Evolutionary conservation across 164 flowering plant genomes (phyloP).

Genomic region (Aristolochia fimbriata): DNA sequence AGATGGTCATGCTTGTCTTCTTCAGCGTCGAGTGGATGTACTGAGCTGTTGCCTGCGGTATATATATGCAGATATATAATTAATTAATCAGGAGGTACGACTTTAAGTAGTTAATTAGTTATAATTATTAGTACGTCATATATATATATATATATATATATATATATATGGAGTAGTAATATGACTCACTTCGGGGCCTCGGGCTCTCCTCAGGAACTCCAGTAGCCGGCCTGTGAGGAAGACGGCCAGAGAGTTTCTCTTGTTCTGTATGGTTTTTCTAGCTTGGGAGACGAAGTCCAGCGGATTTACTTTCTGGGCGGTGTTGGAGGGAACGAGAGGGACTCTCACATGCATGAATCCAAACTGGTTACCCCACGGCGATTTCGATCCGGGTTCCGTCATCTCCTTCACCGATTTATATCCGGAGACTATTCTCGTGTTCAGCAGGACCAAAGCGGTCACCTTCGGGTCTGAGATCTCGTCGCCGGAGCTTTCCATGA

Average conservation of each 20-base stretch:
- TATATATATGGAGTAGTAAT: no score
- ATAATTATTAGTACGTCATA: no score
- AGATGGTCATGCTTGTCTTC: constrained; percentile 35
- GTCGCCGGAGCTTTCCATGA: constrained; percentile 26
- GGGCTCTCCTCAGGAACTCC: constrained; percentile 23
- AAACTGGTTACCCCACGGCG: constrained; percentile 38
- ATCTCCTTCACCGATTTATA: constrained; percentile 40
- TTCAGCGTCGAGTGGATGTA: constrained; percentile 19
- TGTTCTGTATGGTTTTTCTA: constrained; percentile 22
- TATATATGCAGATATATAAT: no score
- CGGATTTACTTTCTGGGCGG: constrained; percentile 13
- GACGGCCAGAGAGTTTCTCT: constrained; percentile 29
- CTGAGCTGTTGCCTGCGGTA: constrained; percentile 20
- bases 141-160: no score
- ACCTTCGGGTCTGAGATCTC: constrained; percentile 10
- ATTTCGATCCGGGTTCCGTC: constrained; percentile 16
- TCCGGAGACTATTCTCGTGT: constrained; percentile 29
- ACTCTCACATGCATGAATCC: constrained; percentile 20
- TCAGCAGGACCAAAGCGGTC: constrained; percentile 49
- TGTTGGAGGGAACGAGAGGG: constrained; percentile 2
- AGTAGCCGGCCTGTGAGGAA: constrained; percentile 26
- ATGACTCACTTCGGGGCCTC: constrained; percentile 35
- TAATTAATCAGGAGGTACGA: no score
- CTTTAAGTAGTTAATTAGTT: no score
- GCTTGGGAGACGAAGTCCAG: constrained; percentile 26